Evolutionary conservation across 768 basidiomycete species (phyloP), one percentile per base, ranked within the genome.

Genomic region (Leccinellum albellum): DNA sequence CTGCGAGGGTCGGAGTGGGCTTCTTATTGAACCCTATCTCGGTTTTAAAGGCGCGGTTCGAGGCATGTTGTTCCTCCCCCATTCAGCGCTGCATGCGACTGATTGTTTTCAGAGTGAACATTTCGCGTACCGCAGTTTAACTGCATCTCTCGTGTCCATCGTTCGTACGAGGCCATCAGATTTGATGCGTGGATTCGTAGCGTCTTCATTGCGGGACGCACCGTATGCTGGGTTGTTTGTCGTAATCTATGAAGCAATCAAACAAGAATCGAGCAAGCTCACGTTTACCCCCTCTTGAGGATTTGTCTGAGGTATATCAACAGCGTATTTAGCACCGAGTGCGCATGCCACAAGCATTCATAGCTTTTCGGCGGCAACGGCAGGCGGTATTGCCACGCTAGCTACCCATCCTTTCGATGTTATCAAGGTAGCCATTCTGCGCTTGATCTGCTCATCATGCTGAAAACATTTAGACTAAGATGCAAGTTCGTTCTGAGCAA

Each of bases 331-430:
- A 6, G 58, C 82, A 26, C 64, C 75, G 21, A 63, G 79, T 1
- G 73, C 73, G 21, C 72, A 82, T 50, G 77, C 84, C 14, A 74
- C 82, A 4, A 64, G 76, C 6, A 74, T 88, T 45, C 88, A 91
- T 67, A 77, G 79, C 28, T 66, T 82, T 33, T 82, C 88, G 40
- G 94, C 88, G 9, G 91, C 91, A 0, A 78, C 84, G 1, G 94
- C 94, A 9, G 91, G 94, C 3, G 86, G 85, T 2, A 77, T 94
- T 52, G 93, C 93, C 1, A 96, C 94, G 0, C 72, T 94, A 53
- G 79, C 79, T 2, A 98, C 95, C 2, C 92, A 94, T 64, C 95
- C 95, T 2, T 96, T 96, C 62, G 94, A 98, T 68, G 92, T 94
- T 44, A 81, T 97, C 61, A 98, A 98, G 80, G 93, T 91, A 60